Evolutionary conservation across 257 asterid species (phyloP).

Genomic region (Hygrophila difformis): DNA sequence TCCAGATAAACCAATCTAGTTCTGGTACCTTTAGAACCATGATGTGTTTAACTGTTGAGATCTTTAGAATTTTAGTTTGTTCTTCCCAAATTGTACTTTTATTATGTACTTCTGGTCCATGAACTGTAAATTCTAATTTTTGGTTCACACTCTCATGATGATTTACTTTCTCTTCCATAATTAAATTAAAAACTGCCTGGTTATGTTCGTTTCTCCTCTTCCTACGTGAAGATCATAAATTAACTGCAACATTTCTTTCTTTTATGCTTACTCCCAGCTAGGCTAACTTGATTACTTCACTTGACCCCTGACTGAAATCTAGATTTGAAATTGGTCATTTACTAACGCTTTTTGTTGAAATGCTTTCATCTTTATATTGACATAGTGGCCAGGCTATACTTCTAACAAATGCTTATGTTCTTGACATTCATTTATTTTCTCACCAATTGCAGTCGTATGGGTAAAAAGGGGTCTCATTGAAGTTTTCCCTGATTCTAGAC

Average conservation of each 20-base stretch:
- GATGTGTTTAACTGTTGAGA: background rate
- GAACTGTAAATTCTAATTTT: constrained; percentile 8
- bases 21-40: too few species aligned
- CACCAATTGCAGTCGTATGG: too few species aligned
- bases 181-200: background rate
- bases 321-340: constrained; percentile 2
- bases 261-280: background rate
- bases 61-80: too few species aligned
- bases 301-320: background rate
- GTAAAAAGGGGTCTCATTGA: too few species aligned
- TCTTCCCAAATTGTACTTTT: too few species aligned
- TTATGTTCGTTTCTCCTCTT: background rate
- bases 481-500: too few species aligned
- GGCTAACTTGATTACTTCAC: too few species aligned
- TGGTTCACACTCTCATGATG: constrained; percentile 6
- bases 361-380: too few species aligned
- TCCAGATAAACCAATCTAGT: too few species aligned
- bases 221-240: constrained; percentile 4
- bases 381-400: too few species aligned
- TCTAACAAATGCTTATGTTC: too few species aligned
- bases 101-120: constrained; percentile 10
- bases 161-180: constrained; percentile 3
- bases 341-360: constrained; percentile 7
- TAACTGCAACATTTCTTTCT: background rate
- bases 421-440: too few species aligned